Conservation (phyloP, 495 filamentous ascomycete species). For the Penicillium mononematosum region DNA sequence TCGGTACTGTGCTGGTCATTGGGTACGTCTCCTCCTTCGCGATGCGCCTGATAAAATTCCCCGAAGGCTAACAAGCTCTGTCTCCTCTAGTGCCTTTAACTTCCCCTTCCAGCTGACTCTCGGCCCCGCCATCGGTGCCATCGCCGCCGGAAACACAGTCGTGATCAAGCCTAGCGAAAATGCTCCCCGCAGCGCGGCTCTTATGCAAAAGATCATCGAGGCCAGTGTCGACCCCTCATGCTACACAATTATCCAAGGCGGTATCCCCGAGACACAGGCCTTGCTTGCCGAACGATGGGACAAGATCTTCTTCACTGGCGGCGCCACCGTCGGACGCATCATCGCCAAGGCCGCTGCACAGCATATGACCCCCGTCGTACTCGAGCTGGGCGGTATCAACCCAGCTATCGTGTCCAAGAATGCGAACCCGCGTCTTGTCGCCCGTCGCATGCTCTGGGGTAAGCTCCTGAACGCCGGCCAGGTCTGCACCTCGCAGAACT, state of each 20-base stretch:
- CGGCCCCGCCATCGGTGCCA: conserved; percentile 81
- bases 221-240: conserved; percentile 71
- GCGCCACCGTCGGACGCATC: conserved; percentile 72
- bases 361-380: conserved; percentile 79
- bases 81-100: conserved; percentile 68
- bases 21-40: conserved; percentile 50
- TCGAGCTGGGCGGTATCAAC: conserved; percentile 90
- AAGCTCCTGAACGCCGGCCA: conserved; percentile 86
- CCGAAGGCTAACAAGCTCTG: conserved; percentile 14
- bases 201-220: conserved; percentile 74
- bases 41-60: background rate
- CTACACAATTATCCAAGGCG: conserved; percentile 79
- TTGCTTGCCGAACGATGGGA: conserved; percentile 90
- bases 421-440: conserved; percentile 77
- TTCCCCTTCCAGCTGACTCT: conserved; percentile 81
- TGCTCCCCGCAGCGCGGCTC: conserved; percentile 69
- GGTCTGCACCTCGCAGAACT: conserved; percentile 86
- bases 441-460: conserved; percentile 80
- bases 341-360: conserved; percentile 90
- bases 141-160: conserved; percentile 85
- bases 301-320: conserved; percentile 96
- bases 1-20: conserved; percentile 82
- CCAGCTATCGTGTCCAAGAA: conserved; percentile 85
- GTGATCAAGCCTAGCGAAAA: conserved; percentile 88
- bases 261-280: conserved; percentile 72